Evolutionary conservation across 805 yeast species (phyloP), one percentile per base, ranked within the genome.

Genomic region (Kazachstania africana): DNA sequence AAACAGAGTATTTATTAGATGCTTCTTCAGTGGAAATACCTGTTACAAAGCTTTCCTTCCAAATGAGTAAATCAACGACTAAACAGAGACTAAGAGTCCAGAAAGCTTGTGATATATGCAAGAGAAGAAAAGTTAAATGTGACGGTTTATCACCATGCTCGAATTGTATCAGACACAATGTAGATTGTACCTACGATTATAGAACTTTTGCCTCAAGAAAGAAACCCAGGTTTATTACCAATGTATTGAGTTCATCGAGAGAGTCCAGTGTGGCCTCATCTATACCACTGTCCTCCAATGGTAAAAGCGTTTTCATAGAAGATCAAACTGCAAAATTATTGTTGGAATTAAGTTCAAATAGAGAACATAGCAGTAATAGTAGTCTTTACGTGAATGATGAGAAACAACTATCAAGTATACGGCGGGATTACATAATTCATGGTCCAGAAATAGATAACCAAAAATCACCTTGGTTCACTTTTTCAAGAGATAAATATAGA

Each of bases 401-500:
- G 9, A 20, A 18, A 18, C 8, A n/a, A 19, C 6, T 9, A 5
- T 12, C 12, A 8, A 14, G 13, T 19, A n/a, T n/a, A n/a, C n/a
- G n/a, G n/a, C n/a, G n/a, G n/a, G n/a, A n/a, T n/a, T n/a, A n/a
- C n/a, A 10, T 16, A 5, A 5, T 24, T 12, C 5, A 15, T 6
- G 13, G 4, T 6, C 10, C 16, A 16, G 13, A 8, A 9, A 16
- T 13, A 26, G 12, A 14, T 10, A 16, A 29, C 19, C 13, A 8
- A 5, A 15, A 10, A 9, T 45, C 50, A 4, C 53, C 51, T 2
- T 47, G 50, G 48, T 46, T 44, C 31, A 47, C 61, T 8, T 54
- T 50, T 35, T 57, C 61, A 15, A 36, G 43, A 14, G 53, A 54
- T 29, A 70, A 70, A 42, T 68, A 70, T 61, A 53, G 75, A 26